Evolutionary conservation across 768 basidiomycete genomes (phyloP).

Genomic region (Boletales sp.): DNA sequence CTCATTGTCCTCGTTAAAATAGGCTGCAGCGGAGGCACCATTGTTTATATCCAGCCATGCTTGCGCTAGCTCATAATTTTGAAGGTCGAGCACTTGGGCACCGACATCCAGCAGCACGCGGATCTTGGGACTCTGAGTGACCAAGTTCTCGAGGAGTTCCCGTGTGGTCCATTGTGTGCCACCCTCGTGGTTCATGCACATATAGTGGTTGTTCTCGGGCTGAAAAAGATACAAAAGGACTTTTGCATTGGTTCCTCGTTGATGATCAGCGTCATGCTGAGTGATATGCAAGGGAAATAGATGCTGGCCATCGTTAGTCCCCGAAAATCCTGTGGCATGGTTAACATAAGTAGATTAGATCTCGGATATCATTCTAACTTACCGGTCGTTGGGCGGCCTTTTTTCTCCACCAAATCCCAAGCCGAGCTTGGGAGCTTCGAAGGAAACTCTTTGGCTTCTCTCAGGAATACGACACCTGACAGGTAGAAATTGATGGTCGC

Average conservation of each 20-base stretch:
- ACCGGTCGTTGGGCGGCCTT: neutral
- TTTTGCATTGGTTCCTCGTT: conserved; percentile 10
- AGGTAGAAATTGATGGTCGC: conserved; percentile 42
- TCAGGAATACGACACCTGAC: conserved; percentile 46
- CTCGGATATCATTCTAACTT: neutral
- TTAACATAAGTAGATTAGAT: conserved; percentile 5
- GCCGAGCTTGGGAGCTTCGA: conserved; percentile 13
- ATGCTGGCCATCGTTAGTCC: conserved; percentile 36
- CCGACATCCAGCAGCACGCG: conserved; percentile 50
- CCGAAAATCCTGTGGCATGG: conserved; percentile 30
- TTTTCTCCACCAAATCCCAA: conserved; percentile 5
- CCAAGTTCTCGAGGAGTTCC: conserved; percentile 29
- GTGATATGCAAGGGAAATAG: conserved; percentile 28
- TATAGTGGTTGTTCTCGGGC: conserved; percentile 19
- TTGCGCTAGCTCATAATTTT: conserved; percentile 37
- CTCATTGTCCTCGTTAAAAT: conserved; percentile 13
- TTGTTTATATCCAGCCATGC: conserved; percentile 34
- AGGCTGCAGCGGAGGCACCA: conserved; percentile 19
- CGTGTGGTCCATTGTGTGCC: conserved; percentile 8
- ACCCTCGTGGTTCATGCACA: neutral
- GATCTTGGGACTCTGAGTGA: conserved; percentile 30
- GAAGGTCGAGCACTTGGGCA: conserved; percentile 49
- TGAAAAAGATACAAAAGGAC: conserved; percentile 18
- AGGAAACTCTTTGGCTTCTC: conserved; percentile 27
- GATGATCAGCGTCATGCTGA: conserved; percentile 16